Base-by-base conservation (phyloP, 768 basidiomycete genomes). In the Termitomyces sp. region DNA sequence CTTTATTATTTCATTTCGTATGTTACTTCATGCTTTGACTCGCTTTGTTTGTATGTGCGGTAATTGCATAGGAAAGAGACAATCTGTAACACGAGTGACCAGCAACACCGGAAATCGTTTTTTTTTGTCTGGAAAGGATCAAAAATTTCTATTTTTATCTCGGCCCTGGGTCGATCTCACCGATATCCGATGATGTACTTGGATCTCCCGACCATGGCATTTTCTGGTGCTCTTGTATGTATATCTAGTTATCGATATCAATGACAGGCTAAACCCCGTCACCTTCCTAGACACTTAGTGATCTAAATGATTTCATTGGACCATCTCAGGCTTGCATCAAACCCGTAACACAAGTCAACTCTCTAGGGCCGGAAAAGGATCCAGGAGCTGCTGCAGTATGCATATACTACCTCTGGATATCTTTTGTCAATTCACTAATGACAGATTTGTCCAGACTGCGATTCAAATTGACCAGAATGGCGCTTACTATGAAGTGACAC, bases 251-350 rank as follows among this genome's bases (percentile, higher is more conserved):
- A 20, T 28, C 26, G n/a, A 51, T 35, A 12, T 35, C 0, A 36
- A 20, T 10, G 20, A 33, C 22, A 55, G 1, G 43, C 51, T 36
- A 32, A 8, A 38, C 12, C 50, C 28, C 26, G 52, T 26, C 48
- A 58, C 54, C 3, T 44, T 56, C 57, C 33, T 53, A 94, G 92
- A 94, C 90, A 9, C 75, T 98, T 48, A 93, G 92, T 20, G 95
- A 96, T 72, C 80, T 98, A 51, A 98, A 98, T 70, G 97, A 98
- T 72, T 99, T 94, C 70, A 92, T 99, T 44, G 90, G 92, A 0
- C 97, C 97, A 1, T 90, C 94, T 1, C 96, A 98, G 73, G 90
- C 90, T 20, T 99, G 97, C 72, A 98, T 98, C 73, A 97, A 98
- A 67, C 96, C 97, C 0, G 93, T 98, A 24, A 70, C 81, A 75